Evolutionary conservation across 208 protist genomes (phyloP).

Genomic region (Crithidia bombi): DNA sequence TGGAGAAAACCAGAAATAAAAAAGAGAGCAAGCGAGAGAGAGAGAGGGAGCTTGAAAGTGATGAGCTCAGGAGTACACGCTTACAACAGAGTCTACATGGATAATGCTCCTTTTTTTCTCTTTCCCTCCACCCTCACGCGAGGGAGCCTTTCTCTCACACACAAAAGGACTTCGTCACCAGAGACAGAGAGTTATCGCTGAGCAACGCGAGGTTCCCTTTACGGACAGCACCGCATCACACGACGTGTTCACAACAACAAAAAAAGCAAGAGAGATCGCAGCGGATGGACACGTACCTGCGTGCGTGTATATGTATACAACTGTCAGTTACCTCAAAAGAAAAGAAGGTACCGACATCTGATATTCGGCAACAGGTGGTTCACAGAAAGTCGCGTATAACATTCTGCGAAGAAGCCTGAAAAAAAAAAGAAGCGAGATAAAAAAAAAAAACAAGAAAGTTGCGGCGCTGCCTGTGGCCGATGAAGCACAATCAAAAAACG

Average conservation of each 20-base stretch:
- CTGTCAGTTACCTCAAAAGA: not conserved
- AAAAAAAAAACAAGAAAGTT: conserved; percentile 25
- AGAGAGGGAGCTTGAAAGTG: not conserved
- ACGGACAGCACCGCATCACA: too few species aligned
- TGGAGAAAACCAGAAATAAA: not conserved
- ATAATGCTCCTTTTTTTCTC: too few species aligned
- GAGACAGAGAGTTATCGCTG: too few species aligned
- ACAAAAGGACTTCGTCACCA: too few species aligned
- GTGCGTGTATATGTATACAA: not conserved
- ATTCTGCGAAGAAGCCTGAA: conserved; percentile 5
- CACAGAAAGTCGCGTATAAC: conserved; percentile 13
- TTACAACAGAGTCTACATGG: too few species aligned
- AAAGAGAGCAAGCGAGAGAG: not conserved
- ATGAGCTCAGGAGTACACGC: too few species aligned
- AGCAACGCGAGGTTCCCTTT: too few species aligned
- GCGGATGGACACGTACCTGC: too few species aligned
- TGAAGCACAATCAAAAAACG: conserved; percentile 6
- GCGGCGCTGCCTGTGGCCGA: conserved; percentile 15
- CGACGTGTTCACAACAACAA: too few species aligned
- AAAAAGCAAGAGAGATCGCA: too few species aligned
- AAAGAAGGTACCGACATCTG: not conserved
- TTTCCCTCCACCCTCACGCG: too few species aligned
- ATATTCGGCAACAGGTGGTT: not conserved
- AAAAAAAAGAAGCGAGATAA: conserved; percentile 21
- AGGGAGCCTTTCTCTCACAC: too few species aligned